Evolutionary conservation across 257 asterid genomes (phyloP).

Genomic region (Lavandula angustifolia): DNA sequence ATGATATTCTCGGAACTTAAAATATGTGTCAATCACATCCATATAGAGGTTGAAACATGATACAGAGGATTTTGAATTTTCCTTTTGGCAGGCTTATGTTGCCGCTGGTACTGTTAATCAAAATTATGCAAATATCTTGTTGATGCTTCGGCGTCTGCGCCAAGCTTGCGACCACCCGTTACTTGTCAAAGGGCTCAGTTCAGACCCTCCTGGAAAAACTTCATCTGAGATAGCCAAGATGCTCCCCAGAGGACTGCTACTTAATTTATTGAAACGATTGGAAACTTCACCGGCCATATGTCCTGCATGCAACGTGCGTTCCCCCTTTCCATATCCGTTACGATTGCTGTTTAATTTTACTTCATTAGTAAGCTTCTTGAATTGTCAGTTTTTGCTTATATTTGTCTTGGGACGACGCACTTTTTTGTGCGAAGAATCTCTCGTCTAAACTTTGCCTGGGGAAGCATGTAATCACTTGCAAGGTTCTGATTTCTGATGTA

Average conservation of each 20-base stretch:
- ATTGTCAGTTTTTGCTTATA: conserved; percentile 13
- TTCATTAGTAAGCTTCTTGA: conserved; percentile 1
- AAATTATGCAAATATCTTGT: conserved; percentile 89
- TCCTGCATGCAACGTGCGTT: conserved; percentile 69
- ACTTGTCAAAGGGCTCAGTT: conserved; percentile 77
- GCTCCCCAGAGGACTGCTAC: conserved; percentile 61
- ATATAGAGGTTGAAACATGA: conserved; percentile 23
- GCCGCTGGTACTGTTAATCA: conserved; percentile 97
- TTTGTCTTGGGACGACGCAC: too few relatives aligned
- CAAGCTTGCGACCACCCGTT: conserved; percentile 99
- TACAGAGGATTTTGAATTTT: conserved; percentile 19
- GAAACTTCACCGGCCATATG: conserved; percentile 79
- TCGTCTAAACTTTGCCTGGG: conserved; percentile 2
- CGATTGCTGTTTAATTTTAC: too few relatives aligned
- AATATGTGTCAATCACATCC: neutral
- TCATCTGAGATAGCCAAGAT: conserved; percentile 66
- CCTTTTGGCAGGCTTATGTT: conserved; percentile 80
- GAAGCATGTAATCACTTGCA: conserved; percentile 15
- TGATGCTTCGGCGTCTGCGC: conserved; percentile 96
- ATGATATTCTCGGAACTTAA: conserved; percentile 6
- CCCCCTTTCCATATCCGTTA: conserved; percentile 22
- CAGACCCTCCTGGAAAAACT: conserved; percentile 59
- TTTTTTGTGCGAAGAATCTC: neutral
- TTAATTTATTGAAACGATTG: conserved; percentile 56
- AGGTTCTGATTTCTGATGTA: conserved; percentile 32